Base-by-base conservation (phyloP, 2,329 filamentous ascomycete genomes). In the Alternaria gaisen region DNA sequence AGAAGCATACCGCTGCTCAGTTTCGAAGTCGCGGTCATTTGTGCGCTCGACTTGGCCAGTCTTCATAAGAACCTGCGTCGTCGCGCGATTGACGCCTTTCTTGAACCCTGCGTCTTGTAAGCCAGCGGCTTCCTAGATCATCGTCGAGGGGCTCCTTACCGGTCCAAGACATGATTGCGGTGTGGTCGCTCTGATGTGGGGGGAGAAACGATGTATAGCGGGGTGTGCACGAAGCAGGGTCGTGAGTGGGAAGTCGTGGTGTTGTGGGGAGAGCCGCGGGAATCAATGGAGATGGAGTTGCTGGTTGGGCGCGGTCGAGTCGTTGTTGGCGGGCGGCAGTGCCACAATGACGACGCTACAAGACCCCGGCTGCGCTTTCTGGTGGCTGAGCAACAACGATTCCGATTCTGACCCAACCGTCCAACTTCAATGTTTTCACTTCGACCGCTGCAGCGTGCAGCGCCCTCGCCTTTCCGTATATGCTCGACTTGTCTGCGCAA, bases 41-140 rank as follows among this genome's bases (percentile, higher is more conserved):
- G 95, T 99, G 83, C 95, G 94, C 82, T 99, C 95, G 73, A 99
- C 96, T 84, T 98, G 95, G 62, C 95, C 92, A 88, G 70, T 97
- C 87, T 99, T 99, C 94, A 99, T 98, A 93, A 99, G 97, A 65
- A 98, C 94, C 89, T 97, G 94, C 83, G 96, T 99, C 81, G 94
- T 97, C 74, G 94, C 94, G 84, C 95, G 93, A 85, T 95, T 94
- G 84, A 98, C 94, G 89, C 96, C 96, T 81, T 97, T 97, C 84
- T 95, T 93, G 84, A 93, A 94, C 68, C 90, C 90, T 91, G 74
- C 36, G 64, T 28, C 28, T 24, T 43, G 64, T 77, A 53, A 78
- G 74, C 59, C 53, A 60, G 44, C 56, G 43, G 61, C 16, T 44
- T 54, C 24, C 66, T 40, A 41, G 34, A 48, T 30, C n/a, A 42